These are phyloP conservation scores for Cryphonectria naterciae DNA, from an alignment of 2,329 filamentous ascomycete genomes.

Conservation along the genomic window DNA sequence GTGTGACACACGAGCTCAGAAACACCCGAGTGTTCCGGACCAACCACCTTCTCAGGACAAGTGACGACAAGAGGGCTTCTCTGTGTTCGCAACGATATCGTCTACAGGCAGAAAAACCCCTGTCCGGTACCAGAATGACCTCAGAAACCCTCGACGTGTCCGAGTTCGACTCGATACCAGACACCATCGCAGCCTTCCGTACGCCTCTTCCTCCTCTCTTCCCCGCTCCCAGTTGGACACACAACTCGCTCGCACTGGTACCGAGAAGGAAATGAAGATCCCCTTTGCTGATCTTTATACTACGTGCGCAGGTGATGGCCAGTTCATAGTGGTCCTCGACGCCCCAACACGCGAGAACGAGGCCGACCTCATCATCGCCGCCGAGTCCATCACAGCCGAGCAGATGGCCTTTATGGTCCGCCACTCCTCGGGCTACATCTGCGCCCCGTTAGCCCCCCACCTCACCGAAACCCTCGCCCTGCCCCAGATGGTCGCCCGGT, in stretches of 20 bases:
- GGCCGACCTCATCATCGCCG: conserved; percentile 96
- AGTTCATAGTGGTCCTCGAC: conserved; percentile 97
- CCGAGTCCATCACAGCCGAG: conserved; percentile 77
- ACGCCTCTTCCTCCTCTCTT: conserved; percentile 38
- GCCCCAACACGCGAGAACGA: conserved; percentile 93
- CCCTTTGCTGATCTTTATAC: neutral
- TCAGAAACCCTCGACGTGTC: conserved; percentile 53
- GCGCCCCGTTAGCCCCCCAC: conserved; percentile 75
- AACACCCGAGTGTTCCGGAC: neutral
- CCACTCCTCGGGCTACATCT: conserved; percentile 88
- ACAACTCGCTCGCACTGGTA: neutral
- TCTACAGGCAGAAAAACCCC: neutral
- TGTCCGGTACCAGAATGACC: conserved; percentile 47
- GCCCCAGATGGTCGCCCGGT: conserved; percentile 80
- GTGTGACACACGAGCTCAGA: neutral
- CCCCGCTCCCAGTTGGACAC: conserved; percentile 14
- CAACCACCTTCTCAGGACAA: neutral
- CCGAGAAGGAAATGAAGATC: neutral
- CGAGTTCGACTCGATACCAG: conserved; percentile 68
- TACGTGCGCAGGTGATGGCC: conserved; percentile 64
- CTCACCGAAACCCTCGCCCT: conserved; percentile 74
- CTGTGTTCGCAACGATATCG: neutral
- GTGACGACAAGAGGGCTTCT: neutral
- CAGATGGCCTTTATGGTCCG: conserved; percentile 98
- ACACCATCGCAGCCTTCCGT: conserved; percentile 68